These are phyloP conservation scores for Alternaria arbusti DNA, from an alignment of 2,329 filamentous ascomycete genomes.

Conservation along the genomic window DNA sequence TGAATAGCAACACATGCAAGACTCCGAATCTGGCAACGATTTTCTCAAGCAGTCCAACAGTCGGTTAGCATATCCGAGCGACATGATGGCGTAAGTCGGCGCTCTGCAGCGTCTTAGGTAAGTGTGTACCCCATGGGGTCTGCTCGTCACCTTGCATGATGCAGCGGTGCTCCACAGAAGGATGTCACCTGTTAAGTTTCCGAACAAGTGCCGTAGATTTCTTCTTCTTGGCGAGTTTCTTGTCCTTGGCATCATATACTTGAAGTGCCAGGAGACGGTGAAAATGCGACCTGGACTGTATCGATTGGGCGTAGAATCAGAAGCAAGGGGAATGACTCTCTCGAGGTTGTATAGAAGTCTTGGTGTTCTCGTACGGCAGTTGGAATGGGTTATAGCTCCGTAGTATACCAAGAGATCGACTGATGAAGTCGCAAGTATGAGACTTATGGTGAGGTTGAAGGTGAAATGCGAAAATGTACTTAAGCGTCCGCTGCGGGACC, in stretches of 20 bases:
- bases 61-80: neutral
- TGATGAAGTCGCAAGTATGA: neutral
- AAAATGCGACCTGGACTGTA: neutral
- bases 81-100: neutral
- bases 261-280: neutral
- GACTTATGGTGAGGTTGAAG: neutral
- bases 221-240: neutral
- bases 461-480: neutral
- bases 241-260: conserved; percentile 8
- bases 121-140: conserved; percentile 1
- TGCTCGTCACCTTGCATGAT: neutral
- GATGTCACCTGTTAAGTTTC: neutral
- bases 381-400: neutral
- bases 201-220: neutral
- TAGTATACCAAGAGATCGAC: neutral
- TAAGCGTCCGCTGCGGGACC: neutral
- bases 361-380: neutral
- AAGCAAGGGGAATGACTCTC: neutral
- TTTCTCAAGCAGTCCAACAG: neutral
- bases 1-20: neutral
- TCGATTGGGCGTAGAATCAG: neutral
- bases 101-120: neutral
- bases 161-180: neutral
- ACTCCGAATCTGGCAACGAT: neutral
- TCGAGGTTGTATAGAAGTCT: neutral